phyloP scores from a whole-genome alignment of 2,329 filamentous ascomycete genomes.

The Aureobasidium lini region DNA sequence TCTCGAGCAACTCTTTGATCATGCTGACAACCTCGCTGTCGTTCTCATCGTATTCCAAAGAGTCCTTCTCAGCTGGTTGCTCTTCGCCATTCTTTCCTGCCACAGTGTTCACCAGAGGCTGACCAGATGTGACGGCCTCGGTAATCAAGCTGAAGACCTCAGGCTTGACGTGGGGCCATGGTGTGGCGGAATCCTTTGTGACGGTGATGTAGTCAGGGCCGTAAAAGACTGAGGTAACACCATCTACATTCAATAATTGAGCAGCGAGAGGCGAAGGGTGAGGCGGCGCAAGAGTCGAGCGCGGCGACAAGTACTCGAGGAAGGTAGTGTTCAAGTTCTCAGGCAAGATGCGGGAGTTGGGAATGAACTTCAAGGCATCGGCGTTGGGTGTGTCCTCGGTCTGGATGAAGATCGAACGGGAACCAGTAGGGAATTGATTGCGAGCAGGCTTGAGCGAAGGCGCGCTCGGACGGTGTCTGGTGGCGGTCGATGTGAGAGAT shows the following conservation, averaged over 20 bases:
- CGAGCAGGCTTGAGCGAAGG: neutral
- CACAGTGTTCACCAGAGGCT: constrained; percentile 67
- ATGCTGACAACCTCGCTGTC: constrained; percentile 93
- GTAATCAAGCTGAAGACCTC: constrained; percentile 95
- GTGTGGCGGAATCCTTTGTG: constrained; percentile 77
- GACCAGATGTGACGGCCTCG: constrained; percentile 77
- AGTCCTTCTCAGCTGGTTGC: constrained; percentile 51
- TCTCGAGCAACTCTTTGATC: constrained; percentile 98
- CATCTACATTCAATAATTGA: constrained; percentile 85
- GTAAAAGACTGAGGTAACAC: constrained; percentile 91
- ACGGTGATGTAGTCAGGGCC: constrained; percentile 95
- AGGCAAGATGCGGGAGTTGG: constrained; percentile 80
- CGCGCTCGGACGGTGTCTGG: constrained; percentile 5
- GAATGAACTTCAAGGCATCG: constrained; percentile 87
- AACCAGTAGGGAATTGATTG: neutral
- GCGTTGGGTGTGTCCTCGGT: constrained; percentile 89
- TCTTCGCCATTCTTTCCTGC: constrained; percentile 50
- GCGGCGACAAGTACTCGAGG: constrained; percentile 84
- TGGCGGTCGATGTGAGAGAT: constrained; percentile 8
- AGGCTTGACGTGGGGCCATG: constrained; percentile 91
- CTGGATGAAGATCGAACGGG: constrained; percentile 90
- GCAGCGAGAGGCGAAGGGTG: constrained; percentile 87
- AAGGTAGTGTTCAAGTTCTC: constrained; percentile 65
- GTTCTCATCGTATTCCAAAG: constrained; percentile 75
- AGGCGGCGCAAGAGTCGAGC: constrained; percentile 79